Conservation (phyloP, 371 early-diverging fungal species). For the Actinomucor elegans region DNA sequence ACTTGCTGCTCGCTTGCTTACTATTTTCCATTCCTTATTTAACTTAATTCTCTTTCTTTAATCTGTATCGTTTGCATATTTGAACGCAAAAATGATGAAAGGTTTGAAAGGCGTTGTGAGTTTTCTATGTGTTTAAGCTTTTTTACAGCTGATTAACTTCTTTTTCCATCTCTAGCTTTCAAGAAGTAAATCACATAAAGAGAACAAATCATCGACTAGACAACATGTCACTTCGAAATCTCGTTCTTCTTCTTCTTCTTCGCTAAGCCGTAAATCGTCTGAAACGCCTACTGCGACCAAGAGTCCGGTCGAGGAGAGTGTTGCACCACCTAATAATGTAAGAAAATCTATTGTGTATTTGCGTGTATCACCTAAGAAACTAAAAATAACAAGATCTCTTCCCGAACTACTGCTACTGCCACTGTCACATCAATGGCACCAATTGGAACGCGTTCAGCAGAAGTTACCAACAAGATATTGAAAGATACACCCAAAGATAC, state of each 20-base stretch:
- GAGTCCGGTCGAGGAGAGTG: too few species aligned
- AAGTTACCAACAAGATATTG: slow-evolving; percentile 25
- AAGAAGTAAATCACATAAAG: slow-evolving; percentile 31
- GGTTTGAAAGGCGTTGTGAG: slow-evolving; percentile 43
- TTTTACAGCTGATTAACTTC: background rate
- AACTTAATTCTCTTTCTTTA: too few species aligned
- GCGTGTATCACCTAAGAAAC: too few species aligned
- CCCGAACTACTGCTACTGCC: background rate
- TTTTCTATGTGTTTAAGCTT: background rate
- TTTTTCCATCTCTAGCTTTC: slow-evolving; percentile 24
- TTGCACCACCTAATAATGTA: background rate
- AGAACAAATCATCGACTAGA: slow-evolving; percentile 10
- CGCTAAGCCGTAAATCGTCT: background rate
- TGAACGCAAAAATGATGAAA: slow-evolving; percentile 36
- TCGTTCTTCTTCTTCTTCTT: slow-evolving; percentile 3
- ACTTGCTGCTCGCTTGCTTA: too few species aligned
- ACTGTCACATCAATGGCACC: background rate
- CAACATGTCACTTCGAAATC: slow-evolving; percentile 15
- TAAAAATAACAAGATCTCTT: background rate
- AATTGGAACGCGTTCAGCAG: slow-evolving; percentile 14
- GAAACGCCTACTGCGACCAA: background rate
- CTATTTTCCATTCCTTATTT: too few species aligned
- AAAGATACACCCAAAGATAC: slow-evolving; percentile 73
- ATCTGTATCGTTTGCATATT: too few species aligned
- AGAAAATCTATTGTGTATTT: too few species aligned